Evolutionary conservation across 2,329 filamentous ascomycete species (phyloP).

Genomic region (Diaporthe eres): DNA sequence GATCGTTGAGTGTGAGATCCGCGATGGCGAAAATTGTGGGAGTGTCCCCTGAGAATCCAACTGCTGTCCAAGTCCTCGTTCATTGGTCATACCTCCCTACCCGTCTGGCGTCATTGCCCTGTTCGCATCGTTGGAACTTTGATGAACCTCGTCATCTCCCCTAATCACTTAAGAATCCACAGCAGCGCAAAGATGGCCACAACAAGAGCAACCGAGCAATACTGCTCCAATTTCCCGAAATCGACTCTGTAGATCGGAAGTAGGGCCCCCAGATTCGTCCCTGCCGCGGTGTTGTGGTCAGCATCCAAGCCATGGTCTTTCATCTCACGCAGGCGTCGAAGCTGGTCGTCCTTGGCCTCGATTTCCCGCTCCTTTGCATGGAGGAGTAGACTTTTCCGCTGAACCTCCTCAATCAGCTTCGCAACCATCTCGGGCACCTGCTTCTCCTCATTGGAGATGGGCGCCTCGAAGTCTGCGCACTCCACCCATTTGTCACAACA

Average conservation of each 20-base stretch:
- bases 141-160: no score
- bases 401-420: constrained; percentile 25
- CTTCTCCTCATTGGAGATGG: constrained; percentile 38
- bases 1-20: no score
- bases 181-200: neutral
- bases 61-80: neutral
- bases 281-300: no score
- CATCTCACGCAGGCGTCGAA: constrained; percentile 6
- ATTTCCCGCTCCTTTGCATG: constrained; percentile 30
- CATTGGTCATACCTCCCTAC: neutral
- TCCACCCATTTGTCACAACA: constrained; percentile 38
- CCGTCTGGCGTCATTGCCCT: no score
- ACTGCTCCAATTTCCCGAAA: constrained; percentile 12
- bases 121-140: no score
- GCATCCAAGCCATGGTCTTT: neutral
- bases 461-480: constrained; percentile 27
- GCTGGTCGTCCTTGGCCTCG: constrained; percentile 30
- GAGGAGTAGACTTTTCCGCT: constrained; percentile 8
- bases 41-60: no score
- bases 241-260: neutral
- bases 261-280: no score
- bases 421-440: constrained; percentile 32
- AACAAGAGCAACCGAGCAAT: constrained; percentile 9
- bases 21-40: neutral
- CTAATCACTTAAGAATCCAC: constrained; percentile 2